phyloP scores from a whole-genome alignment of 495 filamentous ascomycete species.

The Penicillium samsonianum region DNA sequence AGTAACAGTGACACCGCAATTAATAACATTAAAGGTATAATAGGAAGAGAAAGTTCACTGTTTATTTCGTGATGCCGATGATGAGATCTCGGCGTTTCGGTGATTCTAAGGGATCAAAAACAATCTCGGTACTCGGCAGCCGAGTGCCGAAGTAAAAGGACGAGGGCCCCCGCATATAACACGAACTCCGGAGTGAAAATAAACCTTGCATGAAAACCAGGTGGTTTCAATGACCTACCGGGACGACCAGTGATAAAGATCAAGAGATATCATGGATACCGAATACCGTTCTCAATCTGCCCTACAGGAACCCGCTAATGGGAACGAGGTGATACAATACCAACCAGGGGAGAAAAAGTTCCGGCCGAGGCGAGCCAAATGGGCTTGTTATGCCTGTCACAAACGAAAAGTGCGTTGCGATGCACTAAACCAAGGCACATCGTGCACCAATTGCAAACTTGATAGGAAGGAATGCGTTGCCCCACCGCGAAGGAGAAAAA shows the following conservation, averaged over 20 bases:
- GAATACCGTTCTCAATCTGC: neutral
- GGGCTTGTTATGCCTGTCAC: neutral
- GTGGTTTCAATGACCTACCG: neutral
- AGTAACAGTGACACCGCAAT: neutral
- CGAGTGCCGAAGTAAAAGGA: neutral
- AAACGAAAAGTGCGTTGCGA: conserved; percentile 3
- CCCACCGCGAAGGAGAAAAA: neutral
- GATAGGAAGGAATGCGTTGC: conserved; percentile 3
- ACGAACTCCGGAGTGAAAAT: neutral
- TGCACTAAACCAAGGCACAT: neutral
- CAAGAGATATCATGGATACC: neutral
- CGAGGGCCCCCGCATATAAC: neutral
- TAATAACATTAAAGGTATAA: neutral
- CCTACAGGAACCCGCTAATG: neutral
- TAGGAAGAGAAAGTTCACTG: neutral
- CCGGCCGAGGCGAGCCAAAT: neutral
- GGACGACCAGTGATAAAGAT: neutral
- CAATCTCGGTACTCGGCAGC: neutral
- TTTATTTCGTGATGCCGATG: neutral
- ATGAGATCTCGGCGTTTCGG: neutral
- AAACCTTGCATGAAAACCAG: neutral
- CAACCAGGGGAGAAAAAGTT: neutral
- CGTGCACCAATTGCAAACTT: conserved; percentile 1
- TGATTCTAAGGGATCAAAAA: neutral
- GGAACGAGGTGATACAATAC: neutral